Percentiles rank a stretch among this genome's conserved stretches.
phyloP scores from a whole-genome alignment of 1,284 basidiomycete genomes.

The Malassezia pachydermatis region DNA sequence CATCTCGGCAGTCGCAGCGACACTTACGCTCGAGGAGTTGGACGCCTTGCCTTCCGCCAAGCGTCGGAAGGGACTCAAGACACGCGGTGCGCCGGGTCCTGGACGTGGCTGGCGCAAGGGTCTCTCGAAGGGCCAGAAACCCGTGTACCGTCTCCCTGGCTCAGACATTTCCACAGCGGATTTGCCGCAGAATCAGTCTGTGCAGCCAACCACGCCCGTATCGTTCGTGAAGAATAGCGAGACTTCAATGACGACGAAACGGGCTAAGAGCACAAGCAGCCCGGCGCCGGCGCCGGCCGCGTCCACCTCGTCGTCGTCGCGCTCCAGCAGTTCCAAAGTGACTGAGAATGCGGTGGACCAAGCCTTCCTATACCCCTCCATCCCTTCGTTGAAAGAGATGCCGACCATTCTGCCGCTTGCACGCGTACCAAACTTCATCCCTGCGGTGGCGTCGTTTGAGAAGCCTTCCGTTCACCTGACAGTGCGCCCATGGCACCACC shows the following conservation, averaged over 20 bases:
- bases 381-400: constrained; percentile 22
- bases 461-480: constrained; percentile 4
- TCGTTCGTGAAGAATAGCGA: not conserved
- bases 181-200: constrained; percentile 11
- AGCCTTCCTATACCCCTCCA: constrained; percentile 29
- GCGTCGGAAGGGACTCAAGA: constrained; percentile 38
- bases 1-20: constrained; percentile 14
- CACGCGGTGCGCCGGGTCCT: constrained; percentile 41
- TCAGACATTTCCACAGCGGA: constrained; percentile 24
- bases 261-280: not conserved
- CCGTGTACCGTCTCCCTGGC: constrained; percentile 34
- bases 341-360: constrained; percentile 14
- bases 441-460: constrained; percentile 23
- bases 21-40: constrained; percentile 36
- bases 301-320: not conserved
- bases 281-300: not conserved
- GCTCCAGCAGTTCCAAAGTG: constrained; percentile 5
- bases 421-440: constrained; percentile 24
- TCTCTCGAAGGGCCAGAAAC: constrained; percentile 43
- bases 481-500: constrained; percentile 27
- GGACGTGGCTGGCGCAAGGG: constrained; percentile 45
- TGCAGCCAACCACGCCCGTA: constrained; percentile 14
- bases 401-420: constrained; percentile 31
- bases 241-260: constrained; percentile 1
- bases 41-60: constrained; percentile 45